Conservation (phyloP, 2,329 filamentous ascomycete species). For the Alternaria rosae region DNA sequence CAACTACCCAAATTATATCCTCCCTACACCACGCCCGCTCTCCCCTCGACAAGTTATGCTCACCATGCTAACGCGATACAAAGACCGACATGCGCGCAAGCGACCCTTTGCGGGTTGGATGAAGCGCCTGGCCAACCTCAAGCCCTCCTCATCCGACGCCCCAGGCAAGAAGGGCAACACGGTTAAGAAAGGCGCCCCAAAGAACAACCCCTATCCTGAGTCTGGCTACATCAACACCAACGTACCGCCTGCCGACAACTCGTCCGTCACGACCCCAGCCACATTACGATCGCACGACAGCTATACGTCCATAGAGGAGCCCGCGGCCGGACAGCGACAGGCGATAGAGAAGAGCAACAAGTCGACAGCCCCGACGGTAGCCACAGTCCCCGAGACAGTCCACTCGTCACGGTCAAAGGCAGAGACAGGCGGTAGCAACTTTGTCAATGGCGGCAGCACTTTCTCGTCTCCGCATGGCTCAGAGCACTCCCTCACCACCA, state of each 20-base stretch:
- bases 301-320: conserved; percentile 68
- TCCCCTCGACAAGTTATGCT: conserved; percentile 1
- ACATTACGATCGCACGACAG: conserved; percentile 53
- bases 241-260: conserved; percentile 44
- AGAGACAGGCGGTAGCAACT: conserved; percentile 73
- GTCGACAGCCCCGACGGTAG: conserved; percentile 79
- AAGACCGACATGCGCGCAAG: conserved; percentile 77
- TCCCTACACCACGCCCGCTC: conserved; percentile 5
- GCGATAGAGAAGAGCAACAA: conserved; percentile 70
- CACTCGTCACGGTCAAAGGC: conserved; percentile 82
- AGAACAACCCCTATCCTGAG: conserved; percentile 92
- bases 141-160: conserved; percentile 72
- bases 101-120: conserved; percentile 93
- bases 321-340: conserved; percentile 54
- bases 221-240: conserved; percentile 68
- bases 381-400: conserved; percentile 80
- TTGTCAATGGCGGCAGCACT: conserved; percentile 72
- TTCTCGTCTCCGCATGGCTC: conserved; percentile 86
- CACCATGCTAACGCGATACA: conserved; percentile 38
- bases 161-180: conserved; percentile 52
- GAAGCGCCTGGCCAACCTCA: conserved; percentile 90
- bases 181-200: conserved; percentile 68
- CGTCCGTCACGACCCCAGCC: conserved; percentile 60
- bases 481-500: conserved; percentile 80
- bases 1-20: not conserved